Evolutionary conservation across 129 eudicot species (phyloP), one percentile per base, ranked within the genome.

Genomic region (Saposhnikovia divaricata): DNA sequence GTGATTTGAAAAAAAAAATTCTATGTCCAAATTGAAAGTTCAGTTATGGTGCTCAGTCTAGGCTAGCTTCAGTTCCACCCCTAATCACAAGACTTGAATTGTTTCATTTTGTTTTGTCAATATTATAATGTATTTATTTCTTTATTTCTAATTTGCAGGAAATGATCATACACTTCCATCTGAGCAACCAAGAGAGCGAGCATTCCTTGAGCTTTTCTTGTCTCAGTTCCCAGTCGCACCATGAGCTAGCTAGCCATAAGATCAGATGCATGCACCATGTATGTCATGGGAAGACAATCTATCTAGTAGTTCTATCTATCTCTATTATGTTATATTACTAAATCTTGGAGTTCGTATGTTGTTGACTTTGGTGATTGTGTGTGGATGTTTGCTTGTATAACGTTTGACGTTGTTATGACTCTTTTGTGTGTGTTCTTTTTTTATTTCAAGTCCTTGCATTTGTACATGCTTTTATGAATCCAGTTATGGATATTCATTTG

Each of bases 141-240:
- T 19, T 1, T 1, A 1, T 19, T 53, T 53, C 10, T 3, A 6
- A 12, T 63, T 76, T 74, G 21, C 87, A 87, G 96, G 90, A 68
- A 82, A 78, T 81, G 91, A 81, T n/a, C 68, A 9, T 59, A 73
- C 86, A 9, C 83, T 86, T 69, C 83, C 85, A 78, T 40, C 85
- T 72, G 47, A 85, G 37, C 87, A 87, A 53, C 93, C 89, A 4
- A 89, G 89, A 80, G 91, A 91, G 55, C 83, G 93, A 57, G 83
- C 89, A 75, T 81, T 86, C 63, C 87, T 75, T 38, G 91, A 91
- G 76, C 82, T 71, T 66, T 91, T 81, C 81, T 85, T 82, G 50
- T 89, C 88, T 34, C 91, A 85, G 47, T 83, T 85, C 76, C 50
- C 50, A 46, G 50, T 46, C 50, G 81, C 87, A 1, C 93, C 96